These are phyloP conservation scores for Chlorella sp. DNA, from an alignment of 139 green algal species.

Conservation along the genomic window DNA sequence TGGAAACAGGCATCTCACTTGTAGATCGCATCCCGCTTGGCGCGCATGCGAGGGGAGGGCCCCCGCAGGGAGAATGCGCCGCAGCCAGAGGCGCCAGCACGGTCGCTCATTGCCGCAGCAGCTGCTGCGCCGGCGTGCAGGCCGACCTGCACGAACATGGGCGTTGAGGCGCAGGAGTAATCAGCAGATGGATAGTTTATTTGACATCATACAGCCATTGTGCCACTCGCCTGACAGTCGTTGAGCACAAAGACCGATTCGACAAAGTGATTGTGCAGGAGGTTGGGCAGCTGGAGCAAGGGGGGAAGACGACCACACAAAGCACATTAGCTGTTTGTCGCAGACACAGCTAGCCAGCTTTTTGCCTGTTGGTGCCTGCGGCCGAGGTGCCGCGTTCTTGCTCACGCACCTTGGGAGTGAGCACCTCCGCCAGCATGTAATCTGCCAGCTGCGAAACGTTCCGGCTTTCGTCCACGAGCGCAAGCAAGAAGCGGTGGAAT, in stretches of 20 bases:
- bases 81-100: slow-evolving; percentile 2
- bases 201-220: background rate
- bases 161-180: background rate
- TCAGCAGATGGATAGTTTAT: background rate
- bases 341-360: too few species aligned
- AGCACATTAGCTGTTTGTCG: too few species aligned
- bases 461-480: slow-evolving; percentile 75
- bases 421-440: slow-evolving; percentile 53
- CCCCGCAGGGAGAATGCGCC: slow-evolving; percentile 39
- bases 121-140: slow-evolving; percentile 32
- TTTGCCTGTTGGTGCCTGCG: too few species aligned
- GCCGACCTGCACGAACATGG: slow-evolving; percentile 7
- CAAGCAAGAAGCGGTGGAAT: slow-evolving; percentile 80
- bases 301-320: too few species aligned
- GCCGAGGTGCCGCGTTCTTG: too few species aligned
- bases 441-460: slow-evolving; percentile 46
- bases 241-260: slow-evolving; percentile 90
- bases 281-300: slow-evolving; percentile 63
- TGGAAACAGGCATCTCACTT: slow-evolving; percentile 30
- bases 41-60: slow-evolving; percentile 17
- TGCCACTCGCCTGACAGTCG: slow-evolving; percentile 51
- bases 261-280: slow-evolving; percentile 94
- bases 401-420: slow-evolving; percentile 38
- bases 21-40: slow-evolving; percentile 49
- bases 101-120: background rate